Percentiles rank a stretch among this genome's conserved stretches.
Evolutionary conservation across 768 basidiomycete genomes (phyloP).

Genomic region (Tricholoma sp.): DNA sequence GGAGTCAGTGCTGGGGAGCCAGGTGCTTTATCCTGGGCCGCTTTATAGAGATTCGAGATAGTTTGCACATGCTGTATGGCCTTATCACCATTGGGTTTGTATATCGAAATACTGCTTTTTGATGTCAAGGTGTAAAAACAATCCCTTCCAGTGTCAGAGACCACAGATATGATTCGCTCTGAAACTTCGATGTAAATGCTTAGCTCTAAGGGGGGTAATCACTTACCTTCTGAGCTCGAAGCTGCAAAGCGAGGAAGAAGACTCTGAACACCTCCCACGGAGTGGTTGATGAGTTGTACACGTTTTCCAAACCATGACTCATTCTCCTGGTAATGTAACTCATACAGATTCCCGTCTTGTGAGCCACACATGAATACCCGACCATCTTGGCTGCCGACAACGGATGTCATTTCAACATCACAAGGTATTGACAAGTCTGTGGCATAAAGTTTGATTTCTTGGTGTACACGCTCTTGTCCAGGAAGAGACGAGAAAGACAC

Average conservation of each 20-base stretch:
- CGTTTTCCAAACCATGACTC: conserved; percentile 92
- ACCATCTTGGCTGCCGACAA: conserved; percentile 74
- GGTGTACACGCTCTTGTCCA: conserved; percentile 40
- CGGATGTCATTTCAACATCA: conserved; percentile 82
- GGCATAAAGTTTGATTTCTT: conserved; percentile 84
- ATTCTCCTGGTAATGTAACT: conserved; percentile 84
- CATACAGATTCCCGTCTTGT: conserved; percentile 86
- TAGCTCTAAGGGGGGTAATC: conserved; percentile 1
- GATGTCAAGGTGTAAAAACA: conserved; percentile 76
- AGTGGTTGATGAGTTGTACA: conserved; percentile 82
- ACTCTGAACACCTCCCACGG: conserved; percentile 72
- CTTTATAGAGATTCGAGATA: conserved; percentile 67
- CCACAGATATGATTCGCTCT: conserved; percentile 71
- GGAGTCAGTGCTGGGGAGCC: conserved; percentile 68
- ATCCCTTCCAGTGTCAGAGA: conserved; percentile 62
- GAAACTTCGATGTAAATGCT: conserved; percentile 10
- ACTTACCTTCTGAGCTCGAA: conserved; percentile 59
- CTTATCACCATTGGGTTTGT: conserved; percentile 58
- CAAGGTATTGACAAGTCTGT: conserved; percentile 78
- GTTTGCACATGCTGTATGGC: conserved; percentile 68
- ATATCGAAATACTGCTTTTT: conserved; percentile 61
- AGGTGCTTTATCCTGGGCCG: conserved; percentile 76
- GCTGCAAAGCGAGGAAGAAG: conserved; percentile 72
- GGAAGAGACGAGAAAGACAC: conserved; percentile 51
- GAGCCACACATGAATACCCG: conserved; percentile 88